Base-by-base conservation (phyloP, 2,329 filamentous ascomycete genomes). In the Botrytis porri region DNA sequence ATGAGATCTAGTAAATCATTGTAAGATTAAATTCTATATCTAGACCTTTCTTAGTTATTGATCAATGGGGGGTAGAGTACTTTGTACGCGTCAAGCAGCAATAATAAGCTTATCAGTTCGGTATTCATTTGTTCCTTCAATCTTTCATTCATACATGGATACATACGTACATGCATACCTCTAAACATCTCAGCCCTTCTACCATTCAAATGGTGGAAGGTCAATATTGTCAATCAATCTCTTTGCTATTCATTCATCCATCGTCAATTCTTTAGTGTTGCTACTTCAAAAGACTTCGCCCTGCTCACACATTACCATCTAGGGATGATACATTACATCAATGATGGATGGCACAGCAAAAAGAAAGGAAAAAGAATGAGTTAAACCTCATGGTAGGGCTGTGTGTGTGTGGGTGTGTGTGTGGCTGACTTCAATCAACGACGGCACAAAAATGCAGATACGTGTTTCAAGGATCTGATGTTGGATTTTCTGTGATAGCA, bases 371-470 rank as follows among this genome's bases (percentile, higher is more conserved):
- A 41, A 64, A 48, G 45, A 48, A 48, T 25, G 45, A 25, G 48
- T 32, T 59, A 18, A 54, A 51, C 66, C 59, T 32, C 69, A 70
- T 32, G 69, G 39, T 70, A 70, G 39, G 69, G 69, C 69, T 70
- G 69, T 70, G 69, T 22, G 39, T 70, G 22, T 25, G 32, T 22
- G 39, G 62, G 22, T 25, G 32, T 32, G 22, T 61, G 32, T 57
- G 29, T 32, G 16, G 54, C 54, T 59, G 4, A 32, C 7, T 20
- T 60, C 57, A 20, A 18, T 60, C 22, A 41, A 20, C 37, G 37
- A 41, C 35, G 54, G 67, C 39, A 61, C 25, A 70, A 25, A 25
- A 37, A 65, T 64, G n/a, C 25, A 25, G 45, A 48, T 51, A n/a
- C 48, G 8, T 61, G 22, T 61, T 12, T 37, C 35, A 37, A 61